Conservation (phyloP, 352 stramenopile genomes). For the Phytophthora boehmeriae region DNA sequence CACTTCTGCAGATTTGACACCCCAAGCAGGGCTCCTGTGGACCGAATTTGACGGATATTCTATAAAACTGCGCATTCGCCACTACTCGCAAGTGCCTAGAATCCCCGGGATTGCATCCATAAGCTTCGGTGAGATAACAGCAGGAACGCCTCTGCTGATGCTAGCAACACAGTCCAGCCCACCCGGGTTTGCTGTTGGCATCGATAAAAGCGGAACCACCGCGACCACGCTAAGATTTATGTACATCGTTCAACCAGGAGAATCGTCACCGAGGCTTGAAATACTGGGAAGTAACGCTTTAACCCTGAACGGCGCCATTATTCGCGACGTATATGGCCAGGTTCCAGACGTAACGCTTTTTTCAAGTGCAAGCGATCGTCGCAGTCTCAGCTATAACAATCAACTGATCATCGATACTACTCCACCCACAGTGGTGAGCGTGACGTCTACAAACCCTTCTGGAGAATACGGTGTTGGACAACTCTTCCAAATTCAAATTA, state of each 20-base stretch:
- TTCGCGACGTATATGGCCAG: slow-evolving; percentile 47
- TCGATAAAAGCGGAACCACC: slow-evolving; percentile 54
- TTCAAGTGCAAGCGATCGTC: slow-evolving; percentile 35
- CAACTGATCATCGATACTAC: slow-evolving; percentile 64
- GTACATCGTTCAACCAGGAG: slow-evolving; percentile 52
- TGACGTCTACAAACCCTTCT: slow-evolving; percentile 48
- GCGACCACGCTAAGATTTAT: slow-evolving; percentile 50
- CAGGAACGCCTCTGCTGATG: slow-evolving; percentile 47
- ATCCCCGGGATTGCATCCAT: slow-evolving; percentile 9
- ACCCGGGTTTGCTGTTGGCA: slow-evolving; percentile 48
- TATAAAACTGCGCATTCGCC: slow-evolving; percentile 66
- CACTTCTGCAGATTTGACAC: slow-evolving; percentile 5
- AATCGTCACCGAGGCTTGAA: slow-evolving; percentile 46
- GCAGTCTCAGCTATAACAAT: slow-evolving; percentile 66
- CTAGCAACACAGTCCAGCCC: slow-evolving; percentile 45
- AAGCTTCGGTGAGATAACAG: slow-evolving; percentile 45
- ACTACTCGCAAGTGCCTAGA: slow-evolving; percentile 35
- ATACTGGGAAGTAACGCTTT: slow-evolving; percentile 46
- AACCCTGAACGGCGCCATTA: slow-evolving; percentile 48
- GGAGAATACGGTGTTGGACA: slow-evolving; percentile 74
- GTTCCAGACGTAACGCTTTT: slow-evolving; percentile 66
- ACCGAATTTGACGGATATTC: slow-evolving; percentile 77
- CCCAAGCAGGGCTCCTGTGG: slow-evolving; percentile 56
- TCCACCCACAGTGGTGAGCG: slow-evolving; percentile 38
- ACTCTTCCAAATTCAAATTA: slow-evolving; percentile 49